phyloP scores from a whole-genome alignment of 768 basidiomycete species.

The Macrolepiota dolichaula region DNA sequence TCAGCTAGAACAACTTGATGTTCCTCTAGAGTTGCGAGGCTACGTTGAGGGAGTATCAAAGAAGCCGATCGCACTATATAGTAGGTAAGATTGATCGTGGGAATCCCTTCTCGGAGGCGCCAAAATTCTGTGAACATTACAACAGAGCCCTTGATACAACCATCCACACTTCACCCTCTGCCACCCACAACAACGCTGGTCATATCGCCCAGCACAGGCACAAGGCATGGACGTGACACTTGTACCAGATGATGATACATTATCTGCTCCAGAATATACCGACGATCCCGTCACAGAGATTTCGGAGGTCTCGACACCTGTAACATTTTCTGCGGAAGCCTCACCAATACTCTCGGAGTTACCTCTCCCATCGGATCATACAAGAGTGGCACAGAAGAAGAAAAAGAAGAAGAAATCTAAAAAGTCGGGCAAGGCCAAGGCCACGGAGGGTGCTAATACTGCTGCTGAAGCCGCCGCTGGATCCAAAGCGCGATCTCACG shows the following conservation, averaged over 20 bases:
- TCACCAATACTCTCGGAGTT: slow-evolving; percentile 8
- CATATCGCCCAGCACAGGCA: not conserved
- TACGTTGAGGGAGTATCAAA: no score
- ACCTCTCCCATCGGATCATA: slow-evolving; percentile 2
- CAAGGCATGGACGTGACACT: not conserved
- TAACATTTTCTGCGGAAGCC: slow-evolving; percentile 10
- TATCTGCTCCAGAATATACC: slow-evolving; percentile 5
- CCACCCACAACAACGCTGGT: not conserved
- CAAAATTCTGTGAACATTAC: slow-evolving; percentile 3
- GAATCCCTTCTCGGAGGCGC: not conserved
- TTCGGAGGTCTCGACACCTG: slow-evolving; percentile 9
- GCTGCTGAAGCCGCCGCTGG: slow-evolving; percentile 23
- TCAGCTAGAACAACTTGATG: no score
- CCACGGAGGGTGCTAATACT: no score
- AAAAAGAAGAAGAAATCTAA: slow-evolving; percentile 18
- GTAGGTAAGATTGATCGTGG: not conserved
- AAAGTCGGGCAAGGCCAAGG: slow-evolving; percentile 32
- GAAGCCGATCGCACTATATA: no score
- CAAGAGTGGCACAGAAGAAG: slow-evolving; percentile 7
- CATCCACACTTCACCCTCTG: not conserved
- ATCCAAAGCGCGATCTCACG: slow-evolving; percentile 24
- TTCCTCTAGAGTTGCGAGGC: no score
- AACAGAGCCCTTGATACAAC: not conserved
- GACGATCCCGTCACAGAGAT: slow-evolving; percentile 9
- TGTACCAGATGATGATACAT: not conserved